Base-by-base conservation (phyloP, 2,329 filamentous ascomycete genomes). In the Colletotrichum sp. region DNA sequence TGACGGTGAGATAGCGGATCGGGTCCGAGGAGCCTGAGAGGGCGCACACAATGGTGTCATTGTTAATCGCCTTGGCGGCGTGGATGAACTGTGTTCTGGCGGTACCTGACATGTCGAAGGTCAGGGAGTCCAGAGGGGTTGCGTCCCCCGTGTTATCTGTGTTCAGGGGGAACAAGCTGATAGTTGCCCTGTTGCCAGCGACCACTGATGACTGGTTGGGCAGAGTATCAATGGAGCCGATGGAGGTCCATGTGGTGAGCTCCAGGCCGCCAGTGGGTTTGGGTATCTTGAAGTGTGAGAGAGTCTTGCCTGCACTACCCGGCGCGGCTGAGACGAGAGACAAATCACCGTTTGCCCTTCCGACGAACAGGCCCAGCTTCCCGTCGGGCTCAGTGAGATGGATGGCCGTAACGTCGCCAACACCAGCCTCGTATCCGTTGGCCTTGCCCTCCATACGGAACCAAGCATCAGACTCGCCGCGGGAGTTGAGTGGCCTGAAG, bases 261-360 rank as follows among this genome's bases (percentile, higher is more conserved):
- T 15, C 83, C 21, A 80, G 75, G 15, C 82, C 80, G 0, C 82
- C 81, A 2, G 81, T 82, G 1, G 82, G 84, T 36, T 77, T 81
- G 26, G 79, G 78, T 6, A 78, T 62, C 76, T 4, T 62, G 68
- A 80, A 80, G 66, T 76, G 79, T 69, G 76, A 78, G 78, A 79
- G 71, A 21, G 81, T 81, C 71, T 78, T 80, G 36, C 73, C 76
- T 60, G 82, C 84, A 57, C 78, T 82, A 39, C 83, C 81, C 1
- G 83, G 79, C 28, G 82, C 82, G 9, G 83, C 83, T 5, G 87
- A 87, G 8, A 89, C 76, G 4, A 91, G 79, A 9, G 86, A 82
- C 7, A 92, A 79, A 21, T 88, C 82, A 2, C 90, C 90, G 76
- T 88, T 89, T 1, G 89, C 88, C 39, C 90, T 84, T 6, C 89